phyloP scores from a whole-genome alignment of 257 asterid species.

The Primulina eburnea region DNA sequence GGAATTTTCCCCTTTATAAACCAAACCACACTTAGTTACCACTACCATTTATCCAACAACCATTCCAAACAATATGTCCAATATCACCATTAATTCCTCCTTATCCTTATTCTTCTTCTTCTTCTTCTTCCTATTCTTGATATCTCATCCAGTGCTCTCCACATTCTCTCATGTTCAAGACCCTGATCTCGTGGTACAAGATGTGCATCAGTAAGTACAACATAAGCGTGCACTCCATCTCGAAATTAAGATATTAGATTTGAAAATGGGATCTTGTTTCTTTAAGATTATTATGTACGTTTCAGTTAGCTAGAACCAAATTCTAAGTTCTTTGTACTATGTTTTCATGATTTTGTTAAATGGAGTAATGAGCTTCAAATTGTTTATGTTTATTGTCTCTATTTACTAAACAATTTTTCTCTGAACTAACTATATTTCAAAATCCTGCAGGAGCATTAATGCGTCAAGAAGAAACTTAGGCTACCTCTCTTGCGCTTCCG shows the following conservation, averaged over 20 bases:
- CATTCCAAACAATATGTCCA: conserved; percentile 27
- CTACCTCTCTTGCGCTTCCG: conserved; percentile 56
- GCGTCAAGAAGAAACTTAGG: conserved; percentile 64
- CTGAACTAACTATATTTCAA: too few species aligned
- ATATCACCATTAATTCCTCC: background rate
- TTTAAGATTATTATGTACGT: too few species aligned
- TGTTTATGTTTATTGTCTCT: too few species aligned
- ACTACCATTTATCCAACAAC: conserved; percentile 12
- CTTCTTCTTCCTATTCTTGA: conserved; percentile 11
- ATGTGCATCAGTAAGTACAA: conserved; percentile 50
- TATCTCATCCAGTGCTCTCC: conserved; percentile 17
- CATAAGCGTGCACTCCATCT: background rate
- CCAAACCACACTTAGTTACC: conserved; percentile 18
- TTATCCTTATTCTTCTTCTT: conserved; percentile 19
- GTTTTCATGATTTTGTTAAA: too few species aligned
- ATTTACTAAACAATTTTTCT: too few species aligned
- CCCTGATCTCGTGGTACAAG: conserved; percentile 58
- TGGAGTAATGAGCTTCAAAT: too few species aligned
- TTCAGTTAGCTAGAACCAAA: too few species aligned
- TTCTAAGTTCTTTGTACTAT: too few species aligned
- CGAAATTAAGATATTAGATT: too few species aligned
- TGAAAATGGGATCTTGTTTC: too few species aligned
- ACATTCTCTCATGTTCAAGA: conserved; percentile 35
- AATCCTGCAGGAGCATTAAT: conserved; percentile 42
- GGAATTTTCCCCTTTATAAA: conserved; percentile 39